Evolutionary conservation across 2,329 filamentous ascomycete genomes (phyloP), one percentile per base, ranked within the genome.

Genomic region (Penicillium fuscoglaucum): DNA sequence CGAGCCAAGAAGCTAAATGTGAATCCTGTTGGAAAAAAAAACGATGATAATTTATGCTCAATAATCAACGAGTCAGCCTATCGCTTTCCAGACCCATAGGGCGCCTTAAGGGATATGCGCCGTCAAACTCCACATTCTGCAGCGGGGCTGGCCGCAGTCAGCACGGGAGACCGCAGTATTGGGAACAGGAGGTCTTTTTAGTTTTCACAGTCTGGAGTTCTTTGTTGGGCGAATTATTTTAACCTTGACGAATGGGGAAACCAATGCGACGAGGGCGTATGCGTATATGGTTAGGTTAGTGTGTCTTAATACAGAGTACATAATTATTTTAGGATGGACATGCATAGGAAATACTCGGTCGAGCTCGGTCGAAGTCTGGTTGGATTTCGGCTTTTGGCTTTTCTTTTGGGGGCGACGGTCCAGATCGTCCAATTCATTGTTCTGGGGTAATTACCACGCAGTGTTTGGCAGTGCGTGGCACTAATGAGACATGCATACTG

Each of bases 91-190:
- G 46, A 37, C 19, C 39, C 28, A 21, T 35, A n/a, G 40, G 41
- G 17, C 51, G 44, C 43, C 52, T 41, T 21, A 49, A 19, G 13
- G 28, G 21, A 26, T 29, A 44, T 31, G 39, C 49, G n/a, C 39
- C 15, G 19, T 37, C 31, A 39, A 53, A 52, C 55, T 57, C 55
- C 55, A 57, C 55, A 57, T 54, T 57, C 49, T 53, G 55, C 55
- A 57, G 55, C 43, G 33, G 55, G 43, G 55, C 33, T 49, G 43
- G n/a, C 43, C 52, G 55, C 49, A 46, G 40, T 57, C 48, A 41
- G 49, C 49, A 43, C 53, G 55, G 55, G 49, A 54, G 50, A 48
- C 49, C 55, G 12, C 35, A 33, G 43, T 24, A 37, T 44, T 57
- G 55, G 55, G 49, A 53, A 40, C 12, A 52, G 8, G 8, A 29